Percentiles rank a stretch among this genome's conserved stretches.
Conservation (phyloP, 495 filamentous ascomycete species). For the Lindgomyces ingoldianus region DNA sequence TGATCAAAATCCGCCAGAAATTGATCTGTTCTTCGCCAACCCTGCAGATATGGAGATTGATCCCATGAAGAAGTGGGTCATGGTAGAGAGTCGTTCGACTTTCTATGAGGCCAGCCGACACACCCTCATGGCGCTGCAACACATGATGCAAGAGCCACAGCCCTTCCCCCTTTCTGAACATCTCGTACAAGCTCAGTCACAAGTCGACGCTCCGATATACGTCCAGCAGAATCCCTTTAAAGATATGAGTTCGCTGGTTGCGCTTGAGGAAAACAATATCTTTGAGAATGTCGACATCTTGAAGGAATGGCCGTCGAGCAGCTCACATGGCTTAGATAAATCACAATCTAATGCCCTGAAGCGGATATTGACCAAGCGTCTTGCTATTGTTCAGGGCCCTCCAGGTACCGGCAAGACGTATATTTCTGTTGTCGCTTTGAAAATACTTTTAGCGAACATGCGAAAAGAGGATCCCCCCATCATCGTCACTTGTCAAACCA, state of each 20-base stretch:
- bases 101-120: constrained; percentile 77
- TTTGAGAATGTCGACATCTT: constrained; percentile 52
- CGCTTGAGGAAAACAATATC: constrained; percentile 32
- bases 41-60: constrained; percentile 66
- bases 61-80: constrained; percentile 68
- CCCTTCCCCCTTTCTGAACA: constrained; percentile 64
- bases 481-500: constrained; percentile 82
- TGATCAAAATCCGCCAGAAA: constrained; percentile 64
- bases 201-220: constrained; percentile 54
- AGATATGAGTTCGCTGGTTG: constrained; percentile 50
- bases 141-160: constrained; percentile 61
- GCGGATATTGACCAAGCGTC: constrained; percentile 67
- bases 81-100: constrained; percentile 71
- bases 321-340: constrained; percentile 59
- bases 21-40: constrained; percentile 73
- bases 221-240: constrained; percentile 49
- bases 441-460: constrained; percentile 66
- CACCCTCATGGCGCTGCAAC: constrained; percentile 72
- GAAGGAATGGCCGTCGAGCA: constrained; percentile 51
- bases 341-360: constrained; percentile 70
- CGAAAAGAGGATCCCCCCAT: constrained; percentile 65
- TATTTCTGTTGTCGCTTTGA: constrained; percentile 71
- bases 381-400: constrained; percentile 86
- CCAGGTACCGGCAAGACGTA: constrained; percentile 90
- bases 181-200: constrained; percentile 55